Conservation (phyloP, 441 rosid genomes). For the Pelargonium australe region DNA sequence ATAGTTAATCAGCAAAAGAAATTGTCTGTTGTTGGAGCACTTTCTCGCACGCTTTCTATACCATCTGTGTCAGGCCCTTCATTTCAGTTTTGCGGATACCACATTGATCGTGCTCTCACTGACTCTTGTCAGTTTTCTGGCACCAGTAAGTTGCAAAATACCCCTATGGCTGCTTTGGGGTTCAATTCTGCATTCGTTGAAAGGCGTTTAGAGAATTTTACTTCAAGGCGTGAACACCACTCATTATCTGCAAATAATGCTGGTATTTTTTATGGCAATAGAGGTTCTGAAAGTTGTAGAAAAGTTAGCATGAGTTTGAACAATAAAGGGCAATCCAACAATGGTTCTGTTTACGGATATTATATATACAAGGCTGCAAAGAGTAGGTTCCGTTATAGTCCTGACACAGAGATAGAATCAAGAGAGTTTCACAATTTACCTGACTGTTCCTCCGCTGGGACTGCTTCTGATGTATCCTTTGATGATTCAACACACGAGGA, state of each 20-base stretch:
- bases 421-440: constrained; percentile 53
- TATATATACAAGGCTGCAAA: constrained; percentile 44
- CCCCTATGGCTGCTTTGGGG: constrained; percentile 45
- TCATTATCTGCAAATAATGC: constrained; percentile 22
- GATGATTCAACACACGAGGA: constrained; percentile 39
- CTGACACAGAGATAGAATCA: constrained; percentile 33
- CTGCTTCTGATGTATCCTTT: constrained; percentile 61
- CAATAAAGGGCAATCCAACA: constrained; percentile 37
- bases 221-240: constrained; percentile 32
- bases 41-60: constrained; percentile 67
- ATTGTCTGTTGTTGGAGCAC: constrained; percentile 69
- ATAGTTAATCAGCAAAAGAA: constrained; percentile 47
- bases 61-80: constrained; percentile 91
- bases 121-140: constrained; percentile 30
- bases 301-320: constrained; percentile 55
- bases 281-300: constrained; percentile 28
- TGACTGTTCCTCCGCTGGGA: constrained; percentile 44
- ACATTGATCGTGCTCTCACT: constrained; percentile 51
- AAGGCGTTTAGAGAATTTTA: constrained; percentile 28
- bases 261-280: constrained; percentile 29
- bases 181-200: too few relatives aligned
- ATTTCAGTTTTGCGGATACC: constrained; percentile 80
- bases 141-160: constrained; percentile 24
- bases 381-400: constrained; percentile 37
- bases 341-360: constrained; percentile 43